These are phyloP conservation scores for Rhodamnia rubescens DNA, from an alignment of 345 rosid species.

Conservation along the genomic window DNA sequence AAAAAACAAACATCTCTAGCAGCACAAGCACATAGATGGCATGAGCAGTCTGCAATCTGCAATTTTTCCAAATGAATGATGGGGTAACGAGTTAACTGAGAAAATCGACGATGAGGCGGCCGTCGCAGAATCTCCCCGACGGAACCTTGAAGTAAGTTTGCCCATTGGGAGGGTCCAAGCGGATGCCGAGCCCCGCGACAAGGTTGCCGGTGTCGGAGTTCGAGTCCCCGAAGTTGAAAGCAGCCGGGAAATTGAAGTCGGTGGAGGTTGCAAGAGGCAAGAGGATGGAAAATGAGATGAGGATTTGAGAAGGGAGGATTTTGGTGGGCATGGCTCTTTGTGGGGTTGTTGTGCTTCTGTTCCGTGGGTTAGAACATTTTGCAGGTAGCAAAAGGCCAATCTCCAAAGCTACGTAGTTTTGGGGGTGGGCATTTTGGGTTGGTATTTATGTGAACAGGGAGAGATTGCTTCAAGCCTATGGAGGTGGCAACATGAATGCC, in stretches of 20 bases:
- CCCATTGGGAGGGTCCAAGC: constrained; percentile 57
- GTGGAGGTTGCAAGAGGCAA: constrained; percentile 26
- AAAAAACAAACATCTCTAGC: not conserved
- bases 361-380: not conserved
- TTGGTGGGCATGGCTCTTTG: constrained; percentile 21
- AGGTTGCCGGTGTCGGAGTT: constrained; percentile 87
- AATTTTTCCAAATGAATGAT: not conserved
- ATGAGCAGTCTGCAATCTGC: not conserved
- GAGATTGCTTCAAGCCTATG: not conserved
- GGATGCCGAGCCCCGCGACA: constrained; percentile 58
- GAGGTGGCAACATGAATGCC: not conserved
- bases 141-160: constrained; percentile 46
- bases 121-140: constrained; percentile 80
- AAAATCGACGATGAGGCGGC: constrained; percentile 71
- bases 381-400: constrained; percentile 15
- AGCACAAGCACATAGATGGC: not conserved
- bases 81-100: constrained; percentile 33
- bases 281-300: constrained; percentile 16
- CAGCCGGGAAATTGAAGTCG: constrained; percentile 45
- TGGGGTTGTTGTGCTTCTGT: not conserved
- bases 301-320: not conserved
- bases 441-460: not conserved
- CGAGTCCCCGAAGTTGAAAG: constrained; percentile 90
- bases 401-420: not conserved
- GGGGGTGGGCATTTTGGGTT: not conserved